Conservation (phyloP, 805 yeast species). For the Wickerhamiella hasegawae region DNA sequence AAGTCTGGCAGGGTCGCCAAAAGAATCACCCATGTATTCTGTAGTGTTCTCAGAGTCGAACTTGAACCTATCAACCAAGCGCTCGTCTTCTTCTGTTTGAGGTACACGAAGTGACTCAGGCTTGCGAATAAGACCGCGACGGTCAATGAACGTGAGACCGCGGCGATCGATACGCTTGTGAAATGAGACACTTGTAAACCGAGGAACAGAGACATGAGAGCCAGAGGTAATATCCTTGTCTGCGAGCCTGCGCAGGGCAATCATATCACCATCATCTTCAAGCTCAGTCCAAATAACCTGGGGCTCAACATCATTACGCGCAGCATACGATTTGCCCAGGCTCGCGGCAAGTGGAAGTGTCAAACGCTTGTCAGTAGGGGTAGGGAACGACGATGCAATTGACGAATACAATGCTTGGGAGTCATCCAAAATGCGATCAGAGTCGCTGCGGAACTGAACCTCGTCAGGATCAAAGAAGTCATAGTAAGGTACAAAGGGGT, state of each 20-base stretch:
- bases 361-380: conserved; percentile 26
- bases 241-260: not conserved
- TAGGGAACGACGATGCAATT: conserved; percentile 31
- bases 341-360: conserved; percentile 17
- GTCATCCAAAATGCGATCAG: conserved; percentile 2
- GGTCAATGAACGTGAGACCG: conserved; percentile 57
- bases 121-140: conserved; percentile 37
- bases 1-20: conserved; percentile 65
- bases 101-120: conserved; percentile 17
- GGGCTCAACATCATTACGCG: conserved; percentile 15
- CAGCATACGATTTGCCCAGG: conserved; percentile 16
- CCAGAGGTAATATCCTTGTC: conserved; percentile 5
- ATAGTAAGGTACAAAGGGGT: conserved; percentile 67
- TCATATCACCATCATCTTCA: conserved; percentile 10
- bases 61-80: conserved; percentile 49
- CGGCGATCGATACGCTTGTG: conserved; percentile 64
- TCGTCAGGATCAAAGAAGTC: conserved; percentile 41
- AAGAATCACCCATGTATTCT: conserved; percentile 35
- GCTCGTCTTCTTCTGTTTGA: conserved; percentile 9
- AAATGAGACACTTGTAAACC: conserved; percentile 22
- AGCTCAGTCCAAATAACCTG: conserved; percentile 9
- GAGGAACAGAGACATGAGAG: conserved; percentile 14
- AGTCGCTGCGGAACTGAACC: conserved; percentile 5
- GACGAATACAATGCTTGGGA: conserved; percentile 67
- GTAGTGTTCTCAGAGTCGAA: conserved; percentile 41